Percentiles rank a stretch among this genome's conserved stretches.
Conservation (phyloP, 73 alveolate species). For the Symbiodinium natans region DNA sequence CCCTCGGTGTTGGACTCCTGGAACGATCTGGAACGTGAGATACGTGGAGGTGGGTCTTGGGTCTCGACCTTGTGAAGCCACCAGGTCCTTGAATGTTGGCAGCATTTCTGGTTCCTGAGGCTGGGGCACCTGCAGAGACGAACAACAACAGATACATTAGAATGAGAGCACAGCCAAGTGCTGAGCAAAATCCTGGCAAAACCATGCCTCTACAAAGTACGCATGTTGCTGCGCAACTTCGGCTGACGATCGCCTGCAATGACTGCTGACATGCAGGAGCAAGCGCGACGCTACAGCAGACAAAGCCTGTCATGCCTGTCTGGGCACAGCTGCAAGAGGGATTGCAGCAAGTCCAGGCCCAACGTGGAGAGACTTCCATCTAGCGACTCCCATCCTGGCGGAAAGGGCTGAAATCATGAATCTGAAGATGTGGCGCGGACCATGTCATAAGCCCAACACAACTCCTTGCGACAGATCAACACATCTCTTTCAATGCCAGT, state of each 20-base stretch:
- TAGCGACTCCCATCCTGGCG: background rate
- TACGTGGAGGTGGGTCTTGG: background rate
- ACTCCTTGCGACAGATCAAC: too few species aligned
- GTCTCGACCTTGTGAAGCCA: background rate
- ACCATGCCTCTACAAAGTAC: conserved; percentile 52
- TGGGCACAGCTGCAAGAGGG: conserved; percentile 64
- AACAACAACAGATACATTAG: background rate
- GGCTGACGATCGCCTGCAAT: conserved; percentile 61
- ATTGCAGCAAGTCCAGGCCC: conserved; percentile 63
- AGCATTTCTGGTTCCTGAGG: conserved; percentile 83
- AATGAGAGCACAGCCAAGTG: background rate
- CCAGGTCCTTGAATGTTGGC: conserved; percentile 68
- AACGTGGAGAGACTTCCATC: conserved; percentile 33
- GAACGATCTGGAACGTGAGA: background rate
- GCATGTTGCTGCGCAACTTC: conserved; percentile 60
- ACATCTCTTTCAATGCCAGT: too few species aligned
- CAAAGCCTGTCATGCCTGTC: too few species aligned
- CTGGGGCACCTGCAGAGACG: conserved; percentile 22
- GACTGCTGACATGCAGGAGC: background rate
- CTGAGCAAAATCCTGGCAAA: background rate
- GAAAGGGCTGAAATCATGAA: too few species aligned
- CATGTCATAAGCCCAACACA: too few species aligned
- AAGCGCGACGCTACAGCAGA: too few species aligned
- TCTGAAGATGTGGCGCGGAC: too few species aligned
- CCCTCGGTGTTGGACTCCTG: conserved; percentile 85